A percentile compares a stretch with the other conserved stretches of the same genome.
phyloP scores from a whole-genome alignment of 495 filamentous ascomycete species.

The Apodospora peruviana region DNA sequence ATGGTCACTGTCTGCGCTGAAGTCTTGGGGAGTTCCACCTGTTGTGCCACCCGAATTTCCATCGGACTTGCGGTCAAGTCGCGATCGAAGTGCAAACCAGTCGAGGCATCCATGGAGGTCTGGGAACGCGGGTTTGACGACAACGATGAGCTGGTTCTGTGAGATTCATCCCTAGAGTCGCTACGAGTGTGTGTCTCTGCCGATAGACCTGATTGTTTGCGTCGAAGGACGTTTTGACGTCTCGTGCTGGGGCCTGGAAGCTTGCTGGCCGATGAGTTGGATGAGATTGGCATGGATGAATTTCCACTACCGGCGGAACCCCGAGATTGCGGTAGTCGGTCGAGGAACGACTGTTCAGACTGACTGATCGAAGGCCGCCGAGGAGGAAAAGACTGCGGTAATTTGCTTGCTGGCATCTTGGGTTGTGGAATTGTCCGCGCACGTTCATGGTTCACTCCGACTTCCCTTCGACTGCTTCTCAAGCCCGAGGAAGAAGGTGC shows the following conservation, averaged over 20 bases:
- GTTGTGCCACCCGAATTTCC: constrained; percentile 30
- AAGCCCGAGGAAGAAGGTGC: constrained; percentile 11
- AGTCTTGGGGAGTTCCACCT: constrained; percentile 26
- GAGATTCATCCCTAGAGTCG: constrained; percentile 29
- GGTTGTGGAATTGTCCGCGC: constrained; percentile 25
- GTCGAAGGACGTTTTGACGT: constrained; percentile 36
- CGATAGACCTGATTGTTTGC: constrained; percentile 43
- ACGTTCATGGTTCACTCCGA: constrained; percentile 19
- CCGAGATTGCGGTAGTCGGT: constrained; percentile 27
- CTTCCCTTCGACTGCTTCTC: constrained; percentile 13
- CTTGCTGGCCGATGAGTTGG: constrained; percentile 12
- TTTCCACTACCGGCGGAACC: constrained; percentile 16
- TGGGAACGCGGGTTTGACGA: constrained; percentile 33
- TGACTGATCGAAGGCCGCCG: constrained; percentile 22
- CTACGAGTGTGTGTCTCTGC: constrained; percentile 25
- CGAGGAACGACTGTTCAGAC: constrained; percentile 19
- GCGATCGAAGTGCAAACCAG: constrained; percentile 27
- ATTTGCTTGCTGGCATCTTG: constrained; percentile 26
- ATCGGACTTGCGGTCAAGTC: constrained; percentile 34
- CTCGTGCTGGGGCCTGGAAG: constrained; percentile 16
- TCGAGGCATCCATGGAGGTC: constrained; percentile 20
- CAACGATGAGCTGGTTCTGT: constrained; percentile 31
- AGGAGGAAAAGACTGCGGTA: constrained; percentile 26
- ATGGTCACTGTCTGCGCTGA: constrained; percentile 31
- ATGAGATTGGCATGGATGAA: constrained; percentile 3